Evolutionary conservation across 768 basidiomycete genomes (phyloP), one percentile per base, ranked within the genome.

Genomic region (Nidularia pulvinata): DNA sequence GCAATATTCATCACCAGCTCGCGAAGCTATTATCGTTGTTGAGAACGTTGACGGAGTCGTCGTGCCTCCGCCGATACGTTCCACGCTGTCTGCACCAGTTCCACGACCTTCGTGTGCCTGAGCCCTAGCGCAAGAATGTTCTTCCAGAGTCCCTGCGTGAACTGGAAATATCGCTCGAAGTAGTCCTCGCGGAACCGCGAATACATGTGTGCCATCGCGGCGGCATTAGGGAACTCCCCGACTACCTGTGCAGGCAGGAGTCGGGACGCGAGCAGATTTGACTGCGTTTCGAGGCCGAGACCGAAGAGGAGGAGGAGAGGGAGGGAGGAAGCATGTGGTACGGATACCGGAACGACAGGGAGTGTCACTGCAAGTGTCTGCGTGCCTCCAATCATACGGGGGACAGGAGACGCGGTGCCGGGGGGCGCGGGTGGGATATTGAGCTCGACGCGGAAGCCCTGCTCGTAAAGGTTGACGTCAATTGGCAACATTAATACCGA

Each of bases 51-150:
- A 19, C 71, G 69, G 47, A 75, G 63, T 36, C 70, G 63, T 49
- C 75, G 67, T n/a, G 85, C 83, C 57, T 91, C 88, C 14, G 85
- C 81, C 7, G 91, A 82, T 43, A 88, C 85, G 46, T 83, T 88
- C 89, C 90, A 94, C 44, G 84, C 82, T 19, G 76, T 84, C 59
- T 76, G 76, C 25, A 77, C 80, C 45, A 83, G 64, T 57, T 79
- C 73, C 49, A 78, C 71, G 52, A 86, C 63, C 32, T 61, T 62
- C 48, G 63, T 52, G 56, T 84, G 76, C 16, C 67, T 72, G 34
- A 82, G 73, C 6, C 78, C 84, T 51, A 87, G 69, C 14, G 73
- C 72, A 9, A 89, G 74, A 35, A 81, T 75, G 52, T 89, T 89
- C 60, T 77, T 78, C 85, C 87, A 86, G 48, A 88, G 64, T n/a